Conservation (phyloP, 2,329 filamentous ascomycete genomes). For the Colletotrichum coccodes region DNA sequence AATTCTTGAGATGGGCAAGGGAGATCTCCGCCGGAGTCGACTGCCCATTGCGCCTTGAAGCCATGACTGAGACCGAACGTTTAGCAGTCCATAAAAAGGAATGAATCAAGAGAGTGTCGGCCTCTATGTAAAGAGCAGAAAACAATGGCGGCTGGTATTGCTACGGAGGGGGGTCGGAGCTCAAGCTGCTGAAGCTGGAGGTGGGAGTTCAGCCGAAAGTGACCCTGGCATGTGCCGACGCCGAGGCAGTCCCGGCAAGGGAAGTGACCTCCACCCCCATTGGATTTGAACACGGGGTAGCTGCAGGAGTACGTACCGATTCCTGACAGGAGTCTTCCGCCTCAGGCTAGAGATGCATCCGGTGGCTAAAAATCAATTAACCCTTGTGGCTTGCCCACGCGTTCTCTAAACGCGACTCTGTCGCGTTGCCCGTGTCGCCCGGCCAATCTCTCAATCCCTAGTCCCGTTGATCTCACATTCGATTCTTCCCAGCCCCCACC, state of each 20-base stretch:
- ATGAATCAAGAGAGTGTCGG: conserved; percentile 2
- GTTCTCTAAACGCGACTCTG: conserved; percentile 28
- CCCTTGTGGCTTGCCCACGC: not conserved
- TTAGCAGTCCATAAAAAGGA: conserved; percentile 3
- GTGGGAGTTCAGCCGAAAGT: conserved; percentile 23
- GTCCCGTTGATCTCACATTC: conserved; percentile 34
- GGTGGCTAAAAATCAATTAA: conserved; percentile 31
- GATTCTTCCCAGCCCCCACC: conserved; percentile 38
- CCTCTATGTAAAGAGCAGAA: conserved; percentile 5
- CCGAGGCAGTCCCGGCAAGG: conserved; percentile 34
- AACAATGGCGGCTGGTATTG: not conserved
- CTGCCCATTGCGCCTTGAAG: conserved; percentile 64
- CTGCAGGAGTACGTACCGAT: conserved; percentile 12
- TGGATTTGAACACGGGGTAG: conserved; percentile 29
- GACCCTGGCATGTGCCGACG: conserved; percentile 44
- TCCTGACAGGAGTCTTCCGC: not conserved
- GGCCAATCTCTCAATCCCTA: conserved; percentile 34
- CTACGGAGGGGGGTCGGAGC: conserved; percentile 8
- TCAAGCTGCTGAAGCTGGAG: conserved; percentile 19
- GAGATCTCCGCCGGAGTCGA: conserved; percentile 84
- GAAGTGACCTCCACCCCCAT: conserved; percentile 20
- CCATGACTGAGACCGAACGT: conserved; percentile 46
- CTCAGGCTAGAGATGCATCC: not conserved
- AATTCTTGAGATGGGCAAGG: conserved; percentile 90
- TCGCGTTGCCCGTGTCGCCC: conserved; percentile 28